A percentile compares a stretch with the other conserved stretches of the same genome.
phyloP scores from a whole-genome alignment of 768 basidiomycete species.

The Strobilomyces confusus region DNA sequence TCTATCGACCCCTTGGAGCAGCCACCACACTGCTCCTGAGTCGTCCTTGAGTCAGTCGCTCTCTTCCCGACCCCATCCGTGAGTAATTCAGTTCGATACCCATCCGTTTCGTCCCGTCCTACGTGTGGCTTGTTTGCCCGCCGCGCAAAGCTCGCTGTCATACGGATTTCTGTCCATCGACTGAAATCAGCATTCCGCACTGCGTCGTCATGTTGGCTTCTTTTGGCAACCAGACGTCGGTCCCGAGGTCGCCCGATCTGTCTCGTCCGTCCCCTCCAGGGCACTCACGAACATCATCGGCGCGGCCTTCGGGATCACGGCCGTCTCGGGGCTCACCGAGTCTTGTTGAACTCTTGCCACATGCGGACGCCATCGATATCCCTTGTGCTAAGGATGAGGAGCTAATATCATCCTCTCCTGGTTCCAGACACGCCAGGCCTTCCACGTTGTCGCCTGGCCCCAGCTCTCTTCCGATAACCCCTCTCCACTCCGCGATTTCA shows the following conservation, averaged over 20 bases:
- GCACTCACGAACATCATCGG: constrained; percentile 32
- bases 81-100: constrained; percentile 27
- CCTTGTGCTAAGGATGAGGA: constrained; percentile 37
- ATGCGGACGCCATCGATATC: constrained; percentile 23
- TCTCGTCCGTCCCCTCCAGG: constrained; percentile 29
- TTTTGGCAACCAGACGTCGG: constrained; percentile 14
- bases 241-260: constrained; percentile 30
- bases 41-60: constrained; percentile 17
- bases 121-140: constrained; percentile 25
- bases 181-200: constrained; percentile 23
- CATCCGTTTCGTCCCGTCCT: constrained; percentile 28
- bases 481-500: constrained; percentile 46
- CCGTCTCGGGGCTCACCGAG: constrained; percentile 23
- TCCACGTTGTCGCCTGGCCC: constrained; percentile 46
- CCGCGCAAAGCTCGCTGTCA: constrained; percentile 14
- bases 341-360: constrained; percentile 14
- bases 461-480: constrained; percentile 22
- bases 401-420: constrained; percentile 40
- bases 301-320: constrained; percentile 18
- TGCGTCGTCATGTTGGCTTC: constrained; percentile 14
- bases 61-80: constrained; percentile 17
- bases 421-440: constrained; percentile 54
- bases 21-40: constrained; percentile 17
- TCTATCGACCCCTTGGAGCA: constrained; percentile 18
- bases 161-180: constrained; percentile 29